A percentile compares a stretch with the other conserved stretches of the same genome.
phyloP scores from a whole-genome alignment of 2,329 filamentous ascomycete species.

The Alternaria gaisen region DNA sequence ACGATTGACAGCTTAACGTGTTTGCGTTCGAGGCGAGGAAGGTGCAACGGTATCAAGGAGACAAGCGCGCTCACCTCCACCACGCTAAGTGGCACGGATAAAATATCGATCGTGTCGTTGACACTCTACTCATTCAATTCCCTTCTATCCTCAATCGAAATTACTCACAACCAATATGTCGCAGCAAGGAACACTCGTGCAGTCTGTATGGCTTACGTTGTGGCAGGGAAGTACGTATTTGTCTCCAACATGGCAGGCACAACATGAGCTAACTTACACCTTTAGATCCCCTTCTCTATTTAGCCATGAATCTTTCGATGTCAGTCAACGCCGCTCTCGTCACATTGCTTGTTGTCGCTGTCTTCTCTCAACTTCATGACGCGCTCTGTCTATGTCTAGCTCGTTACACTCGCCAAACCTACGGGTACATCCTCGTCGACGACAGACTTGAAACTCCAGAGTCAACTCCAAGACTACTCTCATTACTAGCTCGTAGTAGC shows the following conservation, averaged over 20 bases:
- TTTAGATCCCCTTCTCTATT: slow-evolving; percentile 9
- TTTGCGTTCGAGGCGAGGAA: neutral
- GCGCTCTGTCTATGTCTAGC: neutral
- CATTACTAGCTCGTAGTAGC: neutral
- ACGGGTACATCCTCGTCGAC: neutral
- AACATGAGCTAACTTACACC: neutral
- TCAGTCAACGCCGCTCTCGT: slow-evolving; percentile 7
- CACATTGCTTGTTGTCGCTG: slow-evolving; percentile 6
- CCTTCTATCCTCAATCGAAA: neutral
- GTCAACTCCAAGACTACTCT: neutral
- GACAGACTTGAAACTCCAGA: neutral
- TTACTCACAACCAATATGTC: neutral
- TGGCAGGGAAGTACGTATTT: slow-evolving; percentile 7
- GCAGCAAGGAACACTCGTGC: neutral
- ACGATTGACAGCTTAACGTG: neutral
- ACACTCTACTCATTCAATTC: neutral
- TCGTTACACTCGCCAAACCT: neutral
- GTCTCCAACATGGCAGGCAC: neutral
- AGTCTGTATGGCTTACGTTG: slow-evolving; percentile 9
- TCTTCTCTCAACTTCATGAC: slow-evolving; percentile 4
- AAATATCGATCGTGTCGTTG: neutral
- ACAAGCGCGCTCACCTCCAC: neutral
- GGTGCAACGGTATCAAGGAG: neutral
- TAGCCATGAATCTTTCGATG: neutral
- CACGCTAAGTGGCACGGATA: neutral